These are phyloP conservation scores for Lactarius psammicola DNA, from an alignment of 768 basidiomycete genomes.

Conservation along the genomic window DNA sequence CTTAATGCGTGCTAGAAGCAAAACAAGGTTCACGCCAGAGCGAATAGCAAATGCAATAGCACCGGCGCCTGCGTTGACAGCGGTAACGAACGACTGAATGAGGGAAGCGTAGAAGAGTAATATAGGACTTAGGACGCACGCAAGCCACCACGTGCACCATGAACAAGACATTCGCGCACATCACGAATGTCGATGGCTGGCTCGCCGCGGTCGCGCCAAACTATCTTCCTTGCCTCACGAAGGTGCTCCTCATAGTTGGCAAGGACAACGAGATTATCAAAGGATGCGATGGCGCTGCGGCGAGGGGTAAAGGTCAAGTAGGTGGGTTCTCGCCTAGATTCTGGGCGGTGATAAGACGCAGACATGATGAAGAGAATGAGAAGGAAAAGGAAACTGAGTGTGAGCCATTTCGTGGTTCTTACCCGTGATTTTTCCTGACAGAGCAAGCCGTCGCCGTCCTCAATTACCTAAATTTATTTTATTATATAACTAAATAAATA, in stretches of 20 bases:
- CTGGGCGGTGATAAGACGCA: slow-evolving; percentile 9
- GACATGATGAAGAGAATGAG: slow-evolving; percentile 2
- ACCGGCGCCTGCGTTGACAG: slow-evolving; percentile 62
- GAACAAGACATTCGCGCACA: slow-evolving; percentile 63
- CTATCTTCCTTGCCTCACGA: slow-evolving; percentile 69
- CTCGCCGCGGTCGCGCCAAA: slow-evolving; percentile 80
- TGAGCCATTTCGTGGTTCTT: neutral
- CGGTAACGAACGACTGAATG: neutral
- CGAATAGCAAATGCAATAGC: slow-evolving; percentile 78
- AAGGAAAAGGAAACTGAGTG: neutral
- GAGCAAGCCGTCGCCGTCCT: too few species aligned
- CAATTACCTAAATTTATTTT: neutral
- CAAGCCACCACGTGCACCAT: slow-evolving; percentile 67
- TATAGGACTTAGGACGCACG: slow-evolving; percentile 48
- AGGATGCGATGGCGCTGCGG: slow-evolving; percentile 61
- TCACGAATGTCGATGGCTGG: slow-evolving; percentile 65
- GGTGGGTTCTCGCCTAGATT: slow-evolving; percentile 33
- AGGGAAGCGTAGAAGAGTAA: slow-evolving; percentile 1
- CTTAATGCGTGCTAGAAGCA: slow-evolving; percentile 72
- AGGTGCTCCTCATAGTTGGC: slow-evolving; percentile 81
- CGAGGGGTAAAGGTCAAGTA: slow-evolving; percentile 54
- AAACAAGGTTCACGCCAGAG: slow-evolving; percentile 76
- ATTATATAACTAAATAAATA: neutral
- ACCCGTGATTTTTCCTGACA: neutral
- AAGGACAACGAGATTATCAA: slow-evolving; percentile 80